These are phyloP conservation scores for Melanogaster broomeanus DNA, from an alignment of 768 basidiomycete genomes.

Conservation along the genomic window DNA sequence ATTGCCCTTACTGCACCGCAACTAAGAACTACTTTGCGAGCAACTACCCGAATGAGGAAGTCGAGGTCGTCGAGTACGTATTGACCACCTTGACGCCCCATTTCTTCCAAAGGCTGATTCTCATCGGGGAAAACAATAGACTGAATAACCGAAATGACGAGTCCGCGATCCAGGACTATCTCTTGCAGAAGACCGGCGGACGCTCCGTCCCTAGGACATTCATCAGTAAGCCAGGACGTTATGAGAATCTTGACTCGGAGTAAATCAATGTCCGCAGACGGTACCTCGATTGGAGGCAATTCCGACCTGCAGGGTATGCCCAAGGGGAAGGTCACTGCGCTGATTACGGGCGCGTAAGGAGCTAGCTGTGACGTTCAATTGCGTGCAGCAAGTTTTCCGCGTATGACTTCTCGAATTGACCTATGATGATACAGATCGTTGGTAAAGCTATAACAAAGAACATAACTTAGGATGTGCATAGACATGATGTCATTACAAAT, in stretches of 20 bases:
- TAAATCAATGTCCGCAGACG: constrained; percentile 8
- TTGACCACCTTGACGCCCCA: neutral
- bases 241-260: neutral
- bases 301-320: constrained; percentile 14
- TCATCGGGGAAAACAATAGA: constrained; percentile 25
- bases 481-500: too few relatives aligned
- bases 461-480: too few relatives aligned
- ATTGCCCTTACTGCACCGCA: constrained; percentile 51
- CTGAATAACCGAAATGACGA: constrained; percentile 63
- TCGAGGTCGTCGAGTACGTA: constrained; percentile 51
- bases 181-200: constrained; percentile 63
- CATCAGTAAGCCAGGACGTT: constrained; percentile 48
- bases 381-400: constrained; percentile 2
- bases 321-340: neutral
- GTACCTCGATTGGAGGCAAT: constrained; percentile 20
- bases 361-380: neutral
- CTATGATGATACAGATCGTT: too few relatives aligned
- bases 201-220: constrained; percentile 78
- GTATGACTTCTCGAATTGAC: too few relatives aligned
- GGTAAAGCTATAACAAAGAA: too few relatives aligned
- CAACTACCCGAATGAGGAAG: constrained; percentile 39
- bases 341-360: constrained; percentile 10
- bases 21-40: constrained; percentile 49
- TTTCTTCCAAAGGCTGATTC: too few relatives aligned
- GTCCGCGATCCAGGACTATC: constrained; percentile 65